Conservation (phyloP, 2,329 filamentous ascomycete species). For the Cercospora zeina region DNA sequence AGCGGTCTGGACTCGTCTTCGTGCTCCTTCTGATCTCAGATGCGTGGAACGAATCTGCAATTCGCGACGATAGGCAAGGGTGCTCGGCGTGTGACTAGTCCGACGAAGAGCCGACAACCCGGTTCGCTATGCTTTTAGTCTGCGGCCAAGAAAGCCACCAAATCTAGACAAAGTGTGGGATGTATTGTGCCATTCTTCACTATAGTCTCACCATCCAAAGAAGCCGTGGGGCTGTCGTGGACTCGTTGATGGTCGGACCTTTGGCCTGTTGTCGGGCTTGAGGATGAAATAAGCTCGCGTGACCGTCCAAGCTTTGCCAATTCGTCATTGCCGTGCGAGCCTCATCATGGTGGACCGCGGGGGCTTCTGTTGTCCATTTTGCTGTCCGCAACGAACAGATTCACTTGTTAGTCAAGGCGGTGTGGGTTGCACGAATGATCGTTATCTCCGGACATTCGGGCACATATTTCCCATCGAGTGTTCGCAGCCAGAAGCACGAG, state of each 20-base stretch:
- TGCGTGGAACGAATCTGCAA: neutral
- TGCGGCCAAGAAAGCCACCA: neutral
- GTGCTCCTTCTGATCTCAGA: neutral
- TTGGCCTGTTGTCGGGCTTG: neutral
- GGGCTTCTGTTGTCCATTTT: too few species aligned
- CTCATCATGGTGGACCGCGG: neutral
- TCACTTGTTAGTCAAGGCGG: too few species aligned
- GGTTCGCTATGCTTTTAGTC: neutral
- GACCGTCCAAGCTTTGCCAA: neutral
- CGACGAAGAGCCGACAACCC: neutral
- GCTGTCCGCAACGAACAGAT: too few species aligned
- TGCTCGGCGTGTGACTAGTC: neutral
- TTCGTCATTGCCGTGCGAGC: neutral
- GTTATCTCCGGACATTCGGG: too few species aligned
- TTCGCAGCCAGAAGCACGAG: too few species aligned
- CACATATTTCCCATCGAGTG: too few species aligned
- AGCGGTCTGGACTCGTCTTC: neutral
- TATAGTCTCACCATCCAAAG: neutral
- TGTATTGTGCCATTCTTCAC: neutral
- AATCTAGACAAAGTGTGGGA: neutral
- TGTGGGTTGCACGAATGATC: too few species aligned
- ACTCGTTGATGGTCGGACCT: neutral
- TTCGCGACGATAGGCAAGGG: neutral
- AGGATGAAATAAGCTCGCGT: neutral
- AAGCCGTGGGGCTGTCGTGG: neutral